Base-by-base conservation (phyloP, 1,284 basidiomycete species). In the Polyporus tsugae region DNA sequence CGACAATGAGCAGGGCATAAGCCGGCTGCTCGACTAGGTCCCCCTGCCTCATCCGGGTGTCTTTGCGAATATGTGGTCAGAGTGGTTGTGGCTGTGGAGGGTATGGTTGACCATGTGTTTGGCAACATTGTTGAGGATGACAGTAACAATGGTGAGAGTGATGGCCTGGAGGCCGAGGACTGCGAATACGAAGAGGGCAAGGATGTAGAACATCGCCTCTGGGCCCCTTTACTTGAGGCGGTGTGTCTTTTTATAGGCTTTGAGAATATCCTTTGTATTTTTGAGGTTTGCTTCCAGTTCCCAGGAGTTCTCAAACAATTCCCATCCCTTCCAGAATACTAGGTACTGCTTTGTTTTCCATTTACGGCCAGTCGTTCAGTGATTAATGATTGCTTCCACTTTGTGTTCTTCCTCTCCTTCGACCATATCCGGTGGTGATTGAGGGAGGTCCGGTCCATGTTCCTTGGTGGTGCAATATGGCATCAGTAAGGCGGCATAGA, bases 361-460 rank as follows among this genome's bases (percentile, higher is more conserved):
- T 0, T 22, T 11, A 6, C 25, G 22, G 7, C 49, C 22, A 1
- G n/a, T 19, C 2, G 6, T 22, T 4, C 22, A 3, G 17, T 69
- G 55, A 41, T 73, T 66, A 0, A 75, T n/a, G 11, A 74, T 73
- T 60, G 67, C 35, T 42, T 63, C 52, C 0, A 63, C 53, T n/a
- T 57, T 39, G 29, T 38, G 52, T 44, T 63, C 49, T n/a, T 63
- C 52, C 29, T 36, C 39, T 4, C 62, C 62, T 57, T 63, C 49
- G 22, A 52, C 7, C 6, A 22, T 25, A 1, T 63, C 62, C 4
- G 52, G 52, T 55, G 62, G 19, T 4, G 52, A 52, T 4, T 17
- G 36, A 19, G 57, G 57, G 17, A 42, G 61, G 13, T 60, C 41
- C 5, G 44, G 57, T 15, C 62, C 66, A 15, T 67, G 62, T 35